A percentile compares a stretch with the other conserved stretches of the same genome.
phyloP scores from a whole-genome alignment of 495 filamentous ascomycete species.

The Aspergillus homomorphus region DNA sequence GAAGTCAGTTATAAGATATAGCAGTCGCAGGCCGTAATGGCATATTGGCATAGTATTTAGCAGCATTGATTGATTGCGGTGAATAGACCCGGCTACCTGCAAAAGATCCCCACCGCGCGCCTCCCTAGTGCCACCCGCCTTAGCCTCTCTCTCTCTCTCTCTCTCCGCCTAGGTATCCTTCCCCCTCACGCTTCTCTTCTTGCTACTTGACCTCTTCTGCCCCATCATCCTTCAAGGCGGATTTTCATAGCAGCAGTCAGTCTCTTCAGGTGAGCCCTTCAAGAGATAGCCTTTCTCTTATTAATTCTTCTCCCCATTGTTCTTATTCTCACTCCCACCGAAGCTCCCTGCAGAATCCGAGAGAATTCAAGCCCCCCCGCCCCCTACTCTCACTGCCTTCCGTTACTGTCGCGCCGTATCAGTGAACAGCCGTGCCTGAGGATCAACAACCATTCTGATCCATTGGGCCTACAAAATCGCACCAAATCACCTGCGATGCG shows the following conservation, averaged over 20 bases:
- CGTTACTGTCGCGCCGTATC: conserved; percentile 14
- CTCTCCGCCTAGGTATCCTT: background rate
- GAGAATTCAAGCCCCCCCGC: conserved; percentile 7
- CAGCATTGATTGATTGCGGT: no score
- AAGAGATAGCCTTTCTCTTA: conserved; percentile 10
- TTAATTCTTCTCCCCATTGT: background rate
- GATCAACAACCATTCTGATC: conserved; percentile 9
- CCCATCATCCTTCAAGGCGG: conserved; percentile 14
- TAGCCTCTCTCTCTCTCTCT: conserved; percentile 6
- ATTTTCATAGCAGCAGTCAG: conserved; percentile 15
- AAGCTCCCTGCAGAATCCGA: background rate
- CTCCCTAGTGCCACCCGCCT: conserved; percentile 15
- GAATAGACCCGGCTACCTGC: background rate
- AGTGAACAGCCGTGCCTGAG: conserved; percentile 16
- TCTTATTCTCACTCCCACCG: background rate
- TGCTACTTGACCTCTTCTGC: conserved; percentile 21
- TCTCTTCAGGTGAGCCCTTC: conserved; percentile 20
- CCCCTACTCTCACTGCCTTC: conserved; percentile 5
- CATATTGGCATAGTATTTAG: no score
- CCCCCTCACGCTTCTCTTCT: conserved; percentile 7
- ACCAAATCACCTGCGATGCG: conserved; percentile 34
- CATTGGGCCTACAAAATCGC: background rate
- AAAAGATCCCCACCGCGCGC: conserved; percentile 10
- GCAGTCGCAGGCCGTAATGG: no score
- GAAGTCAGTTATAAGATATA: no score